Base-by-base conservation (phyloP, 164 flowering plant genomes). In the Vitis labrusca region DNA sequence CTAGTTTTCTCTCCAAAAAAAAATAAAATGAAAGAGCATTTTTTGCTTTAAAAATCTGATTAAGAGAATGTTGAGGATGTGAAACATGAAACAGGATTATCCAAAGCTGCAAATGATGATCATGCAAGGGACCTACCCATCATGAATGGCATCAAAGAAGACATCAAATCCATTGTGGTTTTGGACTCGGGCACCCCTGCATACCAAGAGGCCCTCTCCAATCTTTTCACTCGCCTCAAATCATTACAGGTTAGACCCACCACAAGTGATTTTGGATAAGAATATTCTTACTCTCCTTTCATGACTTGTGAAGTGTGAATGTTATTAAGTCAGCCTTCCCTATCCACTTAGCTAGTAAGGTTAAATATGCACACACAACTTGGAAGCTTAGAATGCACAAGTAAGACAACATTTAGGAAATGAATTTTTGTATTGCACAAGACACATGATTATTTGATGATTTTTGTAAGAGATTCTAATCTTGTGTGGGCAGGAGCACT, bases 141-240 rank as follows among this genome's bases (percentile, higher is more conserved):
- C 16, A 88, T 91, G 93, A 91, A 91, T 75, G 97, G 97, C 50
- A 88, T 89, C 79, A 89, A 82, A 76, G 97, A 91, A 79, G 89
- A 77, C 62, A 85, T 91, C 66, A 91, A 91, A 63, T 83, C 91
- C 37, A 70, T 88, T 50, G 86, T 80, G 52, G 97, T 86, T 52
- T 68, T 91, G 29, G 83, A 87, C 50, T 15, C 78, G 0, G 90
- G 91, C n/a, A 82, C 76, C 67, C 77, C 79, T 65, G 73, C 16
- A 27, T 85, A 78, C 72, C 78, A 70, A 52, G 97, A 91, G 65
- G 89, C 84, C 61, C 79, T 91, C 52, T 54, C 30, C 74, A 83
- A 70, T 70, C 77, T 91, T 50, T 68, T 77, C 17, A 50, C 74
- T n/a, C 78, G 91, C 6, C 83, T 91, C 64, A 80, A 80, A 50